phyloP scores from a whole-genome alignment of 177 flowering plant genomes.

The Vitis hybrid region DNA sequence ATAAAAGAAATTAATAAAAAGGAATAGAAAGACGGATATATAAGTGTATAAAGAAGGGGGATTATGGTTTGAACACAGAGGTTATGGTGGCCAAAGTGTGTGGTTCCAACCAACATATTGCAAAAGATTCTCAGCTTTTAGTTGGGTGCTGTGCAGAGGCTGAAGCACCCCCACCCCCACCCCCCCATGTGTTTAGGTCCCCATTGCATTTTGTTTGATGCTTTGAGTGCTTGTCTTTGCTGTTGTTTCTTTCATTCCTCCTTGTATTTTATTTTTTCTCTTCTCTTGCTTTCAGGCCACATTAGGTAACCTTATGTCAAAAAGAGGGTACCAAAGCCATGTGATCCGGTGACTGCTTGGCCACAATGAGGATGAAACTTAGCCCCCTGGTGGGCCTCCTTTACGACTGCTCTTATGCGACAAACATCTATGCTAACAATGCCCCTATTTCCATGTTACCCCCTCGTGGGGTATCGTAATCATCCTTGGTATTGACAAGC shows the following conservation, averaged over 20 bases:
- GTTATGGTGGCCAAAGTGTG: constrained; percentile 17
- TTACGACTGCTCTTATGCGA: not conserved
- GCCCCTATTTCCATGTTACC: constrained; percentile 28
- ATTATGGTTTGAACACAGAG: not conserved
- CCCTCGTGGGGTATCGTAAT: constrained; percentile 42
- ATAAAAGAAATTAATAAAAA: not conserved
- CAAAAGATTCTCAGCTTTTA: constrained; percentile 43
- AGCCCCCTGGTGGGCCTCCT: constrained; percentile 11
- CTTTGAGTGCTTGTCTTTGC: constrained; percentile 34
- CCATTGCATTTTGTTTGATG: constrained; percentile 39
- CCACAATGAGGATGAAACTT: constrained; percentile 17
- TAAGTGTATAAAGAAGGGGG: not conserved
- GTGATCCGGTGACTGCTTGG: constrained; percentile 33
- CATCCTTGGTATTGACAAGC: constrained; percentile 29
- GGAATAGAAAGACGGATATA: not conserved
- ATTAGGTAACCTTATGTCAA: constrained; percentile 18
- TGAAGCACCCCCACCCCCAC: constrained; percentile 17
- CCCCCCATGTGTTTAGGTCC: constrained; percentile 58
- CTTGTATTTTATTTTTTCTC: not conserved
- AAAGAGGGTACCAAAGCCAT: constrained; percentile 28
- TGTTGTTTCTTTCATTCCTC: constrained; percentile 28
- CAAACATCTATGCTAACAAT: constrained; percentile 11
- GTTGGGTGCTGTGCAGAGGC: constrained; percentile 41
- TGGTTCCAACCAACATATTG: constrained; percentile 58
- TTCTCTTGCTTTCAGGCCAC: constrained; percentile 5